Percentiles rank a stretch among this genome's conserved stretches.
Evolutionary conservation across 306 rosid genomes (phyloP).

Genomic region (Comarum palustre): DNA sequence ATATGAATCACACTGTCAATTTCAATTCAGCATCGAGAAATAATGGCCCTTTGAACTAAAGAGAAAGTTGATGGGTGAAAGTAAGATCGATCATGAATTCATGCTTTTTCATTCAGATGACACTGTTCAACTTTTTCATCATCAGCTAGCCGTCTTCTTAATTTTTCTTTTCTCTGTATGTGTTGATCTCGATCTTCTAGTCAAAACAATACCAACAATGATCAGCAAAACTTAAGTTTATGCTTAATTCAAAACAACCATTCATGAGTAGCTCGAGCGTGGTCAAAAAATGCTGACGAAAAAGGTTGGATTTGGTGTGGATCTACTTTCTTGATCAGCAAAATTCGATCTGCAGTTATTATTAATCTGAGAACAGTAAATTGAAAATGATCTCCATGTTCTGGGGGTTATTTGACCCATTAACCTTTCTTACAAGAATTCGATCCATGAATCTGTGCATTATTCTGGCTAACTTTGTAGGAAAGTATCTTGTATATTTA

Average conservation of each 20-base stretch:
- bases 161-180: neutral
- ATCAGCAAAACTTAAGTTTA: neutral
- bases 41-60: neutral
- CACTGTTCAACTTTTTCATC: constrained; percentile 1
- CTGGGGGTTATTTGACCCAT: neutral
- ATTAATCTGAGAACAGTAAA: neutral
- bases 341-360: neutral
- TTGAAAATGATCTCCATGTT: neutral
- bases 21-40: constrained; percentile 17
- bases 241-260: neutral
- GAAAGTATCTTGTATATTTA: too few species aligned
- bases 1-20: constrained; percentile 2
- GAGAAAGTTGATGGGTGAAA: constrained; percentile 14
- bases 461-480: neutral
- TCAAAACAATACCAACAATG: too few species aligned
- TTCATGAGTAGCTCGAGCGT: neutral
- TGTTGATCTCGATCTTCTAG: neutral
- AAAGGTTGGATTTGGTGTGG: neutral
- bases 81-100: neutral
- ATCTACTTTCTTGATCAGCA: neutral
- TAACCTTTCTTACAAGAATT: neutral
- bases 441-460: neutral
- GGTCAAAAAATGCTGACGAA: constrained; percentile 5
- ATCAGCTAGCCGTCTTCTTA: neutral
- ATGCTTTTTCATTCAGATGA: constrained; percentile 10